Conservation (phyloP, 2,329 filamentous ascomycete genomes). For the Monosporascus sp. region DNA sequence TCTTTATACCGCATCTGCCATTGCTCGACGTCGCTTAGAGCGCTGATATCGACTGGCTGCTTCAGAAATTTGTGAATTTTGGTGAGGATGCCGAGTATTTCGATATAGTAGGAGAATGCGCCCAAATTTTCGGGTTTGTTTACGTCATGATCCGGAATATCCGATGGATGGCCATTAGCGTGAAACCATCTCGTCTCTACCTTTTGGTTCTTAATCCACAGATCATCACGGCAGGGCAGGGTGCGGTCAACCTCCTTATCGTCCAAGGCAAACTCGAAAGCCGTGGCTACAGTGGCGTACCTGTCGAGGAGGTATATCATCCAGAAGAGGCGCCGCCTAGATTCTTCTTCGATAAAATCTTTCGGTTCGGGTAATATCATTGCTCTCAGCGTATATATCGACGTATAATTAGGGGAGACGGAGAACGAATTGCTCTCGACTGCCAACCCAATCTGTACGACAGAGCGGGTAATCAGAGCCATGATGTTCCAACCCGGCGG, state of each 20-base stretch:
- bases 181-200: constrained; percentile 83
- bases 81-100: constrained; percentile 80
- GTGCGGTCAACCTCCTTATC: constrained; percentile 86
- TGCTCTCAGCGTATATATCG: constrained; percentile 82
- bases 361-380: constrained; percentile 78
- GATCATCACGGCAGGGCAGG: constrained; percentile 79
- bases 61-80: constrained; percentile 86
- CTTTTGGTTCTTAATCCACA: constrained; percentile 76
- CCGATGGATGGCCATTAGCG: constrained; percentile 38
- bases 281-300: constrained; percentile 84
- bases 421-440: constrained; percentile 77
- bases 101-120: constrained; percentile 84
- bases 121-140: constrained; percentile 76
- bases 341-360: constrained; percentile 87
- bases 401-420: constrained; percentile 71
- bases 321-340: constrained; percentile 81
- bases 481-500: constrained; percentile 90
- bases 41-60: constrained; percentile 81
- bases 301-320: constrained; percentile 88
- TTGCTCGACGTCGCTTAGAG: constrained; percentile 75
- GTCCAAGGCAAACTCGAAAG: constrained; percentile 85
- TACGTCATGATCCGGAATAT: constrained; percentile 53
- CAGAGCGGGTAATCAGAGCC: constrained; percentile 80
- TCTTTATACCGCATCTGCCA: constrained; percentile 87
- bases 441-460: constrained; percentile 80